phyloP scores from a whole-genome alignment of 257 asterid species.

The Nyctanthes arbortristis region DNA sequence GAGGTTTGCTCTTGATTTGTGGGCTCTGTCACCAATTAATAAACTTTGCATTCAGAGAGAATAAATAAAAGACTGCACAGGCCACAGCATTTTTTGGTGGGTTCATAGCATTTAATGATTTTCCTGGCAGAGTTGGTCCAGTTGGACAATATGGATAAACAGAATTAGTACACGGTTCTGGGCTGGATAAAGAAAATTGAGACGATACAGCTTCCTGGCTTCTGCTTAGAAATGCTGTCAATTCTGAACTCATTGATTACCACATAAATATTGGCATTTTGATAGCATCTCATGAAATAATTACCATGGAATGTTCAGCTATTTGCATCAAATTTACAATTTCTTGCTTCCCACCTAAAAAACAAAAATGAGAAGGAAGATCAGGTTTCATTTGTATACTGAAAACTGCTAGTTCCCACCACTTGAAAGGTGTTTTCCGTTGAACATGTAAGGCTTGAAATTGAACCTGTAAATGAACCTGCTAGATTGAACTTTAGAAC shows the following conservation, averaged over 20 bases:
- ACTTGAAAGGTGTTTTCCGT: not conserved
- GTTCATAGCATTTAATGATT: too few species aligned
- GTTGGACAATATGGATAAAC: too few species aligned
- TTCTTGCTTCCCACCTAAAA: not conserved
- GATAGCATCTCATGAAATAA: not conserved
- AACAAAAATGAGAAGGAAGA: not conserved
- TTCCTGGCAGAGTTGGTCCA: too few species aligned
- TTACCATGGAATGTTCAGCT: not conserved
- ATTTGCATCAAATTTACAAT: not conserved
- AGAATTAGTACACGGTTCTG: too few species aligned
- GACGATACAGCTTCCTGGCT: not conserved
- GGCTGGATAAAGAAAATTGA: not conserved
- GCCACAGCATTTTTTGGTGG: too few species aligned
- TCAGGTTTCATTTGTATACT: not conserved
- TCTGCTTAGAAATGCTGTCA: not conserved
- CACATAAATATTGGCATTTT: not conserved
- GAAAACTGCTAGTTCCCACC: too few species aligned
- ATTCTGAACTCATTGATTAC: not conserved
- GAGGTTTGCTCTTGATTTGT: too few species aligned
- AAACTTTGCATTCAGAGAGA: not conserved
- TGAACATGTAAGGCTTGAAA: not conserved
- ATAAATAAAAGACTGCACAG: not conserved
- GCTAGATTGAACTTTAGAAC: not conserved
- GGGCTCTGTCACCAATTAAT: not conserved
- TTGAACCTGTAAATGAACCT: not conserved